These are phyloP conservation scores for Cercophora samala DNA, from an alignment of 495 filamentous ascomycete species.

Conservation along the genomic window DNA sequence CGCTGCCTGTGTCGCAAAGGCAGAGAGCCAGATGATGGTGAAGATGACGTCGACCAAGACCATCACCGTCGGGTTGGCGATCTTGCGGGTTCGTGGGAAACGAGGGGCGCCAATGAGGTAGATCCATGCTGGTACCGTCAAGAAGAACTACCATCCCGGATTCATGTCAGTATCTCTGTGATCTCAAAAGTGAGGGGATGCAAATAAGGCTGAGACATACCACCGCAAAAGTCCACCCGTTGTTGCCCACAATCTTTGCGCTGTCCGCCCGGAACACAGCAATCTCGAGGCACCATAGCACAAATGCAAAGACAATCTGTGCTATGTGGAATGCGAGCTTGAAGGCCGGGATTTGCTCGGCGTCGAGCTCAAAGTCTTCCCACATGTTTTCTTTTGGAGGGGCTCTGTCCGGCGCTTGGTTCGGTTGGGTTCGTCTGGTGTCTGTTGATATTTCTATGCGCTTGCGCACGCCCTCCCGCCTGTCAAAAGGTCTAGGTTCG, in stretches of 20 bases:
- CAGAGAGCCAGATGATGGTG: constrained; percentile 78
- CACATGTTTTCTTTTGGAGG: constrained; percentile 26
- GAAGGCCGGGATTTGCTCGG: constrained; percentile 51
- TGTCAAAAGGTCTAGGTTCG: constrained; percentile 1
- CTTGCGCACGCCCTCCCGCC: not conserved
- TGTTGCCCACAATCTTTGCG: constrained; percentile 61
- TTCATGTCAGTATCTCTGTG: not conserved
- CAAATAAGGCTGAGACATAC: constrained; percentile 47
- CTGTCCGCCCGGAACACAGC: constrained; percentile 62
- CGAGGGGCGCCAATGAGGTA: constrained; percentile 81
- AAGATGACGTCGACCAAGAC: constrained; percentile 69
- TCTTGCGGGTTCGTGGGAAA: constrained; percentile 73
- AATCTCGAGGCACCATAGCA: constrained; percentile 71
- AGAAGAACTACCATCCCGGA: constrained; percentile 63
- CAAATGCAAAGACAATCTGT: constrained; percentile 65
- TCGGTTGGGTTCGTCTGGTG: not conserved
- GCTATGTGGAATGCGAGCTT: constrained; percentile 56
- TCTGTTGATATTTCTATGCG: constrained; percentile 15
- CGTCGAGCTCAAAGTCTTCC: constrained; percentile 47
- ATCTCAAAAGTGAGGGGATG: not conserved
- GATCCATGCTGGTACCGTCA: constrained; percentile 75
- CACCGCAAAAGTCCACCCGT: constrained; percentile 73
- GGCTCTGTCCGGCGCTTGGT: not conserved
- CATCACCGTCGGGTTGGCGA: constrained; percentile 81
- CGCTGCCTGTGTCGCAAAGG: constrained; percentile 70